These are phyloP conservation scores for Fusarium denticulatum DNA, from an alignment of 2,329 filamentous ascomycete genomes.

Conservation along the genomic window DNA sequence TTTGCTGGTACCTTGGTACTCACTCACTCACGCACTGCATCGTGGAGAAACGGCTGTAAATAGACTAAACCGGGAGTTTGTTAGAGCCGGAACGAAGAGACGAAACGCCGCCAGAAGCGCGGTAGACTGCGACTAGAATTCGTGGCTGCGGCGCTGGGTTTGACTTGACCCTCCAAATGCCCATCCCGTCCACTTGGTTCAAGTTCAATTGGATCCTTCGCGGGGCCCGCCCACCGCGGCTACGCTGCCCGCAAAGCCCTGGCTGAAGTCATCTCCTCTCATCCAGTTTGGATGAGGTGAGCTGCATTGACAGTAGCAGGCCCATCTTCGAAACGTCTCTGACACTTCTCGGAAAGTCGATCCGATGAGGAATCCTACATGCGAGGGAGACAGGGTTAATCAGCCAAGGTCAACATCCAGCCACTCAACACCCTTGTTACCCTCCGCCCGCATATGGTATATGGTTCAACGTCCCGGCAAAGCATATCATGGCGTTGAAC, in stretches of 20 bases:
- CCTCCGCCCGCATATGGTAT: constrained; percentile 12
- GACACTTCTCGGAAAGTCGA: constrained; percentile 34
- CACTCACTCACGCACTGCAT: neutral
- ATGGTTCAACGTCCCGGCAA: constrained; percentile 25
- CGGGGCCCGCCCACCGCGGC: constrained; percentile 11
- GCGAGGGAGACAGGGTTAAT: constrained; percentile 23
- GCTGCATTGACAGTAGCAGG: constrained; percentile 9
- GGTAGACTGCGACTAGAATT: constrained; percentile 33
- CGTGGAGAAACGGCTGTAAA: constrained; percentile 29
- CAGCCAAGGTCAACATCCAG: constrained; percentile 4
- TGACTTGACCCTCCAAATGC: constrained; percentile 9
- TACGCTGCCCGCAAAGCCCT: constrained; percentile 21
- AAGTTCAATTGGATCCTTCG: neutral
- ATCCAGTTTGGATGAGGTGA: constrained; percentile 11
- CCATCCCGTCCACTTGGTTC: neutral
- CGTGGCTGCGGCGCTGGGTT: constrained; percentile 15
- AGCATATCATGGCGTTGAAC: constrained; percentile 19
- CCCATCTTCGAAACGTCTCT: constrained; percentile 29
- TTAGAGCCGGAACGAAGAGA: constrained; percentile 33
- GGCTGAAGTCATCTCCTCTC: constrained; percentile 2
- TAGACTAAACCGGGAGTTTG: constrained; percentile 26
- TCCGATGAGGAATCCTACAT: constrained; percentile 29
- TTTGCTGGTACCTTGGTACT: neutral
- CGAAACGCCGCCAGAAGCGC: constrained; percentile 38
- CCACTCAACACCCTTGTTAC: constrained; percentile 19